Conservation (phyloP, 257 asterid species). For the Phtheirospermum japonicum region DNA sequence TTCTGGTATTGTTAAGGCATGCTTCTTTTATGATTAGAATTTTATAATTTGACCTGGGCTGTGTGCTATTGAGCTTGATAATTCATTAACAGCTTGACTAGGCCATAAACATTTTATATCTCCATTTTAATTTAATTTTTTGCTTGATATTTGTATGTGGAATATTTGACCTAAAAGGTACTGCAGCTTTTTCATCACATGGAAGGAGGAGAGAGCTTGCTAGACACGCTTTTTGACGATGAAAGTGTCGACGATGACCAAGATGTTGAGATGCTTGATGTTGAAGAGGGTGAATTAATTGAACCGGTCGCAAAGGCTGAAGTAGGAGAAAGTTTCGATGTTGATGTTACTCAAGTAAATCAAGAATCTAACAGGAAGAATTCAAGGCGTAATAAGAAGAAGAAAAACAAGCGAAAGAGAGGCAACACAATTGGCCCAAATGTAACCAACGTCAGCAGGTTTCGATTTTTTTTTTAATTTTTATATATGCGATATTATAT, state of each 20-base stretch:
- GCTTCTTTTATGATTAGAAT: neutral
- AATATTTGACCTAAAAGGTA: slow-evolving; percentile 20
- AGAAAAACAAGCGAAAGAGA: slow-evolving; percentile 54
- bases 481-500: neutral
- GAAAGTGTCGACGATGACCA: slow-evolving; percentile 46
- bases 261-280: slow-evolving; percentile 82
- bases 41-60: neutral
- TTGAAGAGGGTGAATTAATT: slow-evolving; percentile 75
- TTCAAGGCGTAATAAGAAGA: slow-evolving; percentile 46
- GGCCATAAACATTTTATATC: neutral
- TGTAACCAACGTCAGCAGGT: slow-evolving; percentile 64
- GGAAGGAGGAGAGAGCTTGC: slow-evolving; percentile 60
- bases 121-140: neutral
- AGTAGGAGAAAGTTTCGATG: slow-evolving; percentile 40
- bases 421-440: slow-evolving; percentile 46
- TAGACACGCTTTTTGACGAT: slow-evolving; percentile 53
- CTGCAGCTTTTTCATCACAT: slow-evolving; percentile 35
- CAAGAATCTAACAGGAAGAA: slow-evolving; percentile 33
- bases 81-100: slow-evolving; percentile 2
- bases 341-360: slow-evolving; percentile 33
- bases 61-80: neutral
- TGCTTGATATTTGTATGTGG: slow-evolving; percentile 2
- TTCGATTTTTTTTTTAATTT: neutral
- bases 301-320: slow-evolving; percentile 43
- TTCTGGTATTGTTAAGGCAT: neutral